phyloP scores from a whole-genome alignment of 2,329 filamentous ascomycete genomes.

The Fusarium fujikuroi region DNA sequence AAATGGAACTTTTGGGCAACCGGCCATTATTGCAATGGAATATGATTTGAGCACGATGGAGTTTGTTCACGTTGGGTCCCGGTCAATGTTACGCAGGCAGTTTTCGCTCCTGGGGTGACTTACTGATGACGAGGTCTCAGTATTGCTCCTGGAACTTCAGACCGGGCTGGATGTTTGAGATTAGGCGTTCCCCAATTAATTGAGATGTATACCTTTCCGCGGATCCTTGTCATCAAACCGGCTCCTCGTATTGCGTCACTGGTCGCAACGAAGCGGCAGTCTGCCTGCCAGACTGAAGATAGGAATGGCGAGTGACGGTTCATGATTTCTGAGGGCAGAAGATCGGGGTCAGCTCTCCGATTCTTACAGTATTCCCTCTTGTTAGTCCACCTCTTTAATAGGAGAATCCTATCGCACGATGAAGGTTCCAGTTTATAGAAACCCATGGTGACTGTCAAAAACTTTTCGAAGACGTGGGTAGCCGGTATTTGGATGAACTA shows the following conservation, averaged over 20 bases:
- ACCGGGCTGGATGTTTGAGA: slow-evolving; percentile 55
- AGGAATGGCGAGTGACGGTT: neutral
- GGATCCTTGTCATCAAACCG: neutral
- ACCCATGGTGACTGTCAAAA: neutral
- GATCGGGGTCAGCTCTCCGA: neutral
- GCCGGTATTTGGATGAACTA: slow-evolving; percentile 2
- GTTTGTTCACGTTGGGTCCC: slow-evolving; percentile 48
- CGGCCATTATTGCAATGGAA: slow-evolving; percentile 46
- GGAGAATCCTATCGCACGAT: neutral
- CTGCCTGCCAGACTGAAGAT: neutral
- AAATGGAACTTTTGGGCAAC: slow-evolving; percentile 46
- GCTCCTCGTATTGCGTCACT: neutral
- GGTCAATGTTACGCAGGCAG: slow-evolving; percentile 44
- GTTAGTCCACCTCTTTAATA: neutral
- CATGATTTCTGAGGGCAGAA: neutral
- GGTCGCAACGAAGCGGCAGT: neutral
- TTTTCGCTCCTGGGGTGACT: slow-evolving; percentile 29
- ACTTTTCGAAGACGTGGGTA: neutral
- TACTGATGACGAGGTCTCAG: slow-evolving; percentile 32
- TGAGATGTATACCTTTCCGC: slow-evolving; percentile 49
- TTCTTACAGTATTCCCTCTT: neutral
- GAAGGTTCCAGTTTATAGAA: neutral
- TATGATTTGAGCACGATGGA: slow-evolving; percentile 50
- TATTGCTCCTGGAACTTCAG: slow-evolving; percentile 34
- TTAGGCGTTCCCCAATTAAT: slow-evolving; percentile 60